These are phyloP conservation scores for Talaromyces albobiverticillius DNA, from an alignment of 2,329 filamentous ascomycete species.

Conservation along the genomic window DNA sequence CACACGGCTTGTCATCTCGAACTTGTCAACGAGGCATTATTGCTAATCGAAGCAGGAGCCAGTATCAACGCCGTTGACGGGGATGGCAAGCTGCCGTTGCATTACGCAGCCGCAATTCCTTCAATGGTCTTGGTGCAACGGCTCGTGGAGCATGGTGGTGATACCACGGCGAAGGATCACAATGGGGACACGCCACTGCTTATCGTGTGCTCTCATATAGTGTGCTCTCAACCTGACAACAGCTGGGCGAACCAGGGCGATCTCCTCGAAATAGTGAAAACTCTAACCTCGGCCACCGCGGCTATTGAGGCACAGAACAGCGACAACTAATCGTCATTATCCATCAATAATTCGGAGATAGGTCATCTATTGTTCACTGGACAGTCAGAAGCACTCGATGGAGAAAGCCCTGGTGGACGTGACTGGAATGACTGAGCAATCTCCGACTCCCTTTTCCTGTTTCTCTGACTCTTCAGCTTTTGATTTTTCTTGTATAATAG, in stretches of 20 bases:
- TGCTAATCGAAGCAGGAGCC: constrained; percentile 4
- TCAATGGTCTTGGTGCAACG: neutral
- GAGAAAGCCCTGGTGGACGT: neutral
- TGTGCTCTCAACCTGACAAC: no score
- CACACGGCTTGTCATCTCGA: constrained; percentile 1
- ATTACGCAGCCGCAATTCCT: neutral
- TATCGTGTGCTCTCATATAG: neutral
- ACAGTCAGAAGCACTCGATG: neutral
- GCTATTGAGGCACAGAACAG: neutral
- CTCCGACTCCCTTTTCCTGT: no score
- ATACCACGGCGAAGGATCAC: neutral
- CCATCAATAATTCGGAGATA: neutral
- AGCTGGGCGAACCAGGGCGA: neutral
- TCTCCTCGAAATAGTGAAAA: neutral
- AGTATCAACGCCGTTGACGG: neutral
- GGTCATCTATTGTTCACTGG: neutral
- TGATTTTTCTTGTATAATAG: no score
- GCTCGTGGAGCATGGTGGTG: neutral
- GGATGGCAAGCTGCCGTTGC: neutral
- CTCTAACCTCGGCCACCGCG: neutral
- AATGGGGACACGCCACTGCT: neutral
- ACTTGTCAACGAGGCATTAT: neutral
- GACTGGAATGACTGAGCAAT: constrained; percentile 4
- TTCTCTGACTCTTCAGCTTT: neutral
- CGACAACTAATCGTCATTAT: neutral